Conservation (phyloP, 2,329 filamentous ascomycete species). For the Furcasterigmium furcatum region DNA sequence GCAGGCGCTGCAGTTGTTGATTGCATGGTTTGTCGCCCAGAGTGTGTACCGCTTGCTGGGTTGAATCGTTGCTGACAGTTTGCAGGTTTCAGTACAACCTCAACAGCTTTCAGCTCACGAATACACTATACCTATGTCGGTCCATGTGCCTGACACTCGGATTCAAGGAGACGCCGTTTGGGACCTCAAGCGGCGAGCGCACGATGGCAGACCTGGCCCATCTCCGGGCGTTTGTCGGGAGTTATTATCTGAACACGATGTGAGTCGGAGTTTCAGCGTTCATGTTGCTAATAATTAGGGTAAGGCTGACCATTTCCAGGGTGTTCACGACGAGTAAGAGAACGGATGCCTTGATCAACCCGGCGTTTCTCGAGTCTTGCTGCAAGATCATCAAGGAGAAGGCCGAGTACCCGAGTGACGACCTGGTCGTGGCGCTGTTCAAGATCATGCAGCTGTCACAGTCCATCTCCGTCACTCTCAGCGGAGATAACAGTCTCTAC, state of each 20-base stretch:
- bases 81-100: constrained; percentile 43
- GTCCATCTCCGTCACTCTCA: constrained; percentile 38
- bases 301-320: constrained; percentile 14
- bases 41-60: too few relatives aligned
- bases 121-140: constrained; percentile 43
- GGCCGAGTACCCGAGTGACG: constrained; percentile 39
- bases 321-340: constrained; percentile 44
- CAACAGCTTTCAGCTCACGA: constrained; percentile 46
- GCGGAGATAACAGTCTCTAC: constrained; percentile 18
- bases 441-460: constrained; percentile 45
- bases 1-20: constrained; percentile 40
- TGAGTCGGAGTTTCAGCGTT: too few relatives aligned
- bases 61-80: constrained; percentile 12
- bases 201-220: constrained; percentile 30
- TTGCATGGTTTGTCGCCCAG: constrained; percentile 34
- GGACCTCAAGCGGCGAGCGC: constrained; percentile 15
- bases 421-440: constrained; percentile 40
- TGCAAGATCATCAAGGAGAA: constrained; percentile 36
- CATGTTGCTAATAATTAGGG: too few relatives aligned
- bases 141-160: constrained; percentile 41
- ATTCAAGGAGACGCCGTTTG: constrained; percentile 24
- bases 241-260: constrained; percentile 48
- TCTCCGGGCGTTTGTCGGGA: constrained; percentile 44
- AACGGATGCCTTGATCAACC: constrained; percentile 44
- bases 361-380: constrained; percentile 38